Percentiles rank a stretch among this genome's conserved stretches.
Conservation (phyloP, 305 asterid species). For the Fraxinus greggii region DNA sequence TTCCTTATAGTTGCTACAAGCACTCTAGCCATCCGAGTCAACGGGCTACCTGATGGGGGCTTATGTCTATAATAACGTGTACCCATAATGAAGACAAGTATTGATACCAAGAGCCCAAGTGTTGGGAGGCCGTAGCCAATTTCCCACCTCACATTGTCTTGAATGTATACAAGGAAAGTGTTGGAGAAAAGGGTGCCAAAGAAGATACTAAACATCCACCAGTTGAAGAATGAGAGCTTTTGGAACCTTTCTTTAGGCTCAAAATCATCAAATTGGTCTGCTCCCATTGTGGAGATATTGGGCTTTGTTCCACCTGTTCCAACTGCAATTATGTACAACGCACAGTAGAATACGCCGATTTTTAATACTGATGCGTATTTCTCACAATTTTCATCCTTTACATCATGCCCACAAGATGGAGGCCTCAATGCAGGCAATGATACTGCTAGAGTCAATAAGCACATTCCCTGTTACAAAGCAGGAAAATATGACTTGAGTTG, state of each 20-base stretch:
- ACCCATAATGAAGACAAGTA: neutral
- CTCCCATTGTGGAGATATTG: neutral
- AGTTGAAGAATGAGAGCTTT: constrained; percentile 2
- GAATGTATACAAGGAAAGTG: neutral
- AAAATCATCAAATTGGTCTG: constrained; percentile 2
- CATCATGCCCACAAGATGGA: constrained; percentile 46
- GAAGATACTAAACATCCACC: constrained; percentile 4
- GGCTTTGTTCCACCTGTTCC: constrained; percentile 17
- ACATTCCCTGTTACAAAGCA: constrained; percentile 48
- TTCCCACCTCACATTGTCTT: constrained; percentile 1
- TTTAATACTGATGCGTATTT: constrained; percentile 44
- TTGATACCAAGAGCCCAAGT: neutral
- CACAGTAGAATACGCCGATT: constrained; percentile 38
- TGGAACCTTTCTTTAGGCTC: constrained; percentile 4
- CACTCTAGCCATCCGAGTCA: neutral
- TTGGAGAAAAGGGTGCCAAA: constrained; percentile 1
- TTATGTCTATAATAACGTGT: neutral
- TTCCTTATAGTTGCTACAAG: constrained; percentile 61
- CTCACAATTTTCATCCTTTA: constrained; percentile 32
- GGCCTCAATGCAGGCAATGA: constrained; percentile 47
- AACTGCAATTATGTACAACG: neutral
- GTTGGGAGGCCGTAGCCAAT: constrained; percentile 6
- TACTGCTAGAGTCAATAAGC: constrained; percentile 49
- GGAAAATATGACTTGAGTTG: neutral
- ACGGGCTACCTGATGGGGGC: neutral